phyloP scores from a whole-genome alignment of 2,329 filamentous ascomycete genomes.

The Aspergillus arachidicola region DNA sequence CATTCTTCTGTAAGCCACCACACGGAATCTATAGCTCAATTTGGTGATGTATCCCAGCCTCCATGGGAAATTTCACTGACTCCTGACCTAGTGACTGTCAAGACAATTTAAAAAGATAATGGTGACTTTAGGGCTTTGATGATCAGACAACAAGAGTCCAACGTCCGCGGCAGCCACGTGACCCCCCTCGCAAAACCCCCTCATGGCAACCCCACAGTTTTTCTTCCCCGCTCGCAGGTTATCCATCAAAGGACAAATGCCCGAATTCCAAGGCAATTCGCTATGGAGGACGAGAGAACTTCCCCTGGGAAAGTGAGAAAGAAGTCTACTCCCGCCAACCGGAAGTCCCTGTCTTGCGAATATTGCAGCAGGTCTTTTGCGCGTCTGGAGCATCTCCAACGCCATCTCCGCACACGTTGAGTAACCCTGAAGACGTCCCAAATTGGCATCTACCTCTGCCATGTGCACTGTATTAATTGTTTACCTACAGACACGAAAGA shows the following conservation, averaged over 20 bases:
- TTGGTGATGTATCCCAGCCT: background rate
- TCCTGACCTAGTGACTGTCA: background rate
- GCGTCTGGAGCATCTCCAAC: conserved; percentile 53
- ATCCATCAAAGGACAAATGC: conserved; percentile 26
- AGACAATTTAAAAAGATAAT: background rate
- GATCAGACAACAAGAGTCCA: conserved; percentile 6
- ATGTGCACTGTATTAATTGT: conserved; percentile 24
- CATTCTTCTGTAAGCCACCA: background rate
- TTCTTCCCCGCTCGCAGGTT: conserved; percentile 41
- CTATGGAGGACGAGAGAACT: conserved; percentile 44
- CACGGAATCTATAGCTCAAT: background rate
- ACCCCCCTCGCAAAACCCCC: conserved; percentile 22
- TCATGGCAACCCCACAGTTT: conserved; percentile 39
- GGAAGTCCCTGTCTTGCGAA: conserved; percentile 52
- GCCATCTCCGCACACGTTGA: conserved; percentile 55
- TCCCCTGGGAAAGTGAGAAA: conserved; percentile 42
- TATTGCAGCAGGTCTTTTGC: conserved; percentile 53
- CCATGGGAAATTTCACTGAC: background rate
- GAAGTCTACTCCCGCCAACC: conserved; percentile 43
- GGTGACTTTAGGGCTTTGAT: conserved; percentile 6
- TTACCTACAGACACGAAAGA: conserved; percentile 49
- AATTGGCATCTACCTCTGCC: background rate
- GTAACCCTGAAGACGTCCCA: conserved; percentile 35
- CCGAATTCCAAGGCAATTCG: conserved; percentile 28
- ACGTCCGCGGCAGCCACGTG: conserved; percentile 18